Evolutionary conservation across 2,329 filamentous ascomycete genomes (phyloP).

Genomic region (Chrysosporium keratinophilum): DNA sequence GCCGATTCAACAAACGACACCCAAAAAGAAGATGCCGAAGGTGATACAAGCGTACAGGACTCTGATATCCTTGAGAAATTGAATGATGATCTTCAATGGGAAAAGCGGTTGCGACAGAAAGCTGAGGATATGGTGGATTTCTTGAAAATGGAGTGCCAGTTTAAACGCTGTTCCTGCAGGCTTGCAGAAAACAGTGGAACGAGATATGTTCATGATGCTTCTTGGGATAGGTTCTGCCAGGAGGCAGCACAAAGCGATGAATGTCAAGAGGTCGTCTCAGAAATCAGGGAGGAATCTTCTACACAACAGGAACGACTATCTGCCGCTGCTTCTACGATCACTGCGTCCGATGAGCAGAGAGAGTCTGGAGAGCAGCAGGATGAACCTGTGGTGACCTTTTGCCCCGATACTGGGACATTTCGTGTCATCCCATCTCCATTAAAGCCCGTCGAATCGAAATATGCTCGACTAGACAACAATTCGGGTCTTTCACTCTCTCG

Average conservation of each 20-base stretch:
- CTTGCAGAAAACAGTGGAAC: conserved; percentile 35
- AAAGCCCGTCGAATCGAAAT: not conserved
- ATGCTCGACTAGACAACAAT: not conserved
- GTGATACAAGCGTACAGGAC: not conserved
- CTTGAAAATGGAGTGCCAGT: conserved; percentile 42
- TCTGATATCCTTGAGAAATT: conserved; percentile 33
- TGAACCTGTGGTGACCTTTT: conserved; percentile 35
- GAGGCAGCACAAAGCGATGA: conserved; percentile 7
- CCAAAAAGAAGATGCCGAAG: conserved; percentile 27
- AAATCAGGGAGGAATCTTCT: not conserved
- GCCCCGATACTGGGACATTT: conserved; percentile 37
- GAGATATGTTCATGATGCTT: conserved; percentile 32
- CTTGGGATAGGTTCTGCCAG: conserved; percentile 20
- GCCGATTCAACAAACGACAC: conserved; percentile 25
- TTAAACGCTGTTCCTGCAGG: conserved; percentile 40
- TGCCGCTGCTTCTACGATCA: not conserved
- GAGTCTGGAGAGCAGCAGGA: conserved; percentile 15
- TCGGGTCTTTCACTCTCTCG: not conserved
- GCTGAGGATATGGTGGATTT: conserved; percentile 49
- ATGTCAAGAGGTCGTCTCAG: not conserved
- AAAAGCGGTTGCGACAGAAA: conserved; percentile 41
- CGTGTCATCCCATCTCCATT: conserved; percentile 30
- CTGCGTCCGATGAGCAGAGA: not conserved
- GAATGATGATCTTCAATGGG: conserved; percentile 42
- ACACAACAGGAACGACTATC: not conserved